These are phyloP conservation scores for Yamadazyma conglobata DNA, from an alignment of 1,139 yeast species.

Conservation along the genomic window DNA sequence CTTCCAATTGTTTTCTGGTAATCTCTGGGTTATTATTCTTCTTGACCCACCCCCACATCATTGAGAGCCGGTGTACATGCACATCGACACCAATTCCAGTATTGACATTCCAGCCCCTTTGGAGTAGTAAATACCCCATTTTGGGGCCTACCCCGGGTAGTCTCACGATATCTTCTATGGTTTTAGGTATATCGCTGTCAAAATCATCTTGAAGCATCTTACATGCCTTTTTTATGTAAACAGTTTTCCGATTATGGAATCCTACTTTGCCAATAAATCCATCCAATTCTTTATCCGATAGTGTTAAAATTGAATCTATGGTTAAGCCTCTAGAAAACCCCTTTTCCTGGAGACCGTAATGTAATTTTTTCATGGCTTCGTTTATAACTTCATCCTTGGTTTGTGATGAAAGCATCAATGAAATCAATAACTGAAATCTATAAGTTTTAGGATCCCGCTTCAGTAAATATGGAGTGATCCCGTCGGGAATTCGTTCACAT, in stretches of 20 bases:
- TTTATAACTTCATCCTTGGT: constrained; percentile 87
- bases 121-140: constrained; percentile 82
- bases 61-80: constrained; percentile 79
- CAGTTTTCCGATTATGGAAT: constrained; percentile 77
- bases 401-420: constrained; percentile 87
- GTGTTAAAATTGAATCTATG: constrained; percentile 33
- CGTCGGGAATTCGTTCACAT: constrained; percentile 69
- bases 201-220: constrained; percentile 47
- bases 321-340: constrained; percentile 33
- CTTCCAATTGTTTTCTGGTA: constrained; percentile 64
- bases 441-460: constrained; percentile 36
- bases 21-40: constrained; percentile 65
- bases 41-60: constrained; percentile 78
- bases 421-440: constrained; percentile 71
- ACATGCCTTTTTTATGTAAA: constrained; percentile 62
- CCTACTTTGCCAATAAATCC: constrained; percentile 75
- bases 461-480: constrained; percentile 31
- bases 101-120: constrained; percentile 74
- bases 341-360: constrained; percentile 33
- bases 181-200: constrained; percentile 66
- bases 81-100: constrained; percentile 93
- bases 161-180: constrained; percentile 59
- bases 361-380: constrained; percentile 63
- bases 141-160: constrained; percentile 96
- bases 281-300: constrained; percentile 60